Percentiles rank a stretch among this genome's conserved stretches.
Evolutionary conservation across 352 stramenopile species (phyloP).

Genomic region (Halophytophthora batemanensis): DNA sequence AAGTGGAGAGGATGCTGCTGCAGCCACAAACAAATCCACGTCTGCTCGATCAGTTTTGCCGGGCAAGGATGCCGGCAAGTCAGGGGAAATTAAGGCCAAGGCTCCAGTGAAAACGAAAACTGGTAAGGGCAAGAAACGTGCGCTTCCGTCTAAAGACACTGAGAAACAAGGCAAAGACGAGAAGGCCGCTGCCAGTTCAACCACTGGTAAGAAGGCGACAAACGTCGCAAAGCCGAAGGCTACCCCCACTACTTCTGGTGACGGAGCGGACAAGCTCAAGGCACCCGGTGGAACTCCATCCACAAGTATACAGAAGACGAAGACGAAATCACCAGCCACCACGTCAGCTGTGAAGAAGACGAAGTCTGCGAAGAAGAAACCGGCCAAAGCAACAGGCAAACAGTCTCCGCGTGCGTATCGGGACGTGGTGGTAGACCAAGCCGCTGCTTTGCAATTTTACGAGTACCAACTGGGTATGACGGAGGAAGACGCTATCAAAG

Average conservation of each 20-base stretch:
- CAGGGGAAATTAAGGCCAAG: slow-evolving; percentile 6
- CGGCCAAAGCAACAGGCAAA: slow-evolving; percentile 6
- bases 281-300: background rate
- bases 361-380: slow-evolving; percentile 8
- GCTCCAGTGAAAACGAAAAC: background rate
- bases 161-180: background rate
- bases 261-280: slow-evolving; percentile 1
- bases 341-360: slow-evolving; percentile 4
- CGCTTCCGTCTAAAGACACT: slow-evolving; percentile 1
- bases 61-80: background rate
- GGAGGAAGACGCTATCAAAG: slow-evolving; percentile 29
- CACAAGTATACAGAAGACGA: background rate
- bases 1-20: background rate
- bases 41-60: background rate
- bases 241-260: background rate
- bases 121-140: slow-evolving; percentile 12
- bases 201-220: background rate
- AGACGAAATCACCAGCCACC: slow-evolving; percentile 1
- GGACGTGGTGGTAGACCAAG: slow-evolving; percentile 17
- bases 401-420: slow-evolving; percentile 2
- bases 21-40: background rate
- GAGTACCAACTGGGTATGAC: slow-evolving; percentile 31
- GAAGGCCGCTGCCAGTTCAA: background rate
- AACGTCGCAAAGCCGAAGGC: background rate
- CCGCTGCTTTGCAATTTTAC: slow-evolving; percentile 25